Conservation (phyloP, 1,284 basidiomycete genomes). For the Hypsizygus ulmarius region DNA sequence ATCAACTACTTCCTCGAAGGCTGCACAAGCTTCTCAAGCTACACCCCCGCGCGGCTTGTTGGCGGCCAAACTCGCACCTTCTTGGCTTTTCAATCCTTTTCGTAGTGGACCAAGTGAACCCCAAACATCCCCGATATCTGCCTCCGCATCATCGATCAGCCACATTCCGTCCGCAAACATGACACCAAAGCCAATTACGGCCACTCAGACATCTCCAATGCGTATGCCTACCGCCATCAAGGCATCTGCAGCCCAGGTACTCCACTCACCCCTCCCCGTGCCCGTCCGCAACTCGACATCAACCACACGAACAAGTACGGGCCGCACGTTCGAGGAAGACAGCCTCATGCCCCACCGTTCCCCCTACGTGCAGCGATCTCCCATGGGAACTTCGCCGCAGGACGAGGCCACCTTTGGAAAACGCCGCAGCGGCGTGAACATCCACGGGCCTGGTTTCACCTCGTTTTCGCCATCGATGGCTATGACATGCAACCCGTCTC, state of each 20-base stretch:
- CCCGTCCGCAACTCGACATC: slow-evolving; percentile 47
- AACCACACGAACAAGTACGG: slow-evolving; percentile 39
- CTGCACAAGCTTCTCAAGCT: slow-evolving; percentile 19
- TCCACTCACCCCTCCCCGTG: slow-evolving; percentile 42
- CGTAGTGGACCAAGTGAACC: slow-evolving; percentile 59
- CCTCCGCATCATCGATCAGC: slow-evolving; percentile 36
- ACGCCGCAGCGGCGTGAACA: slow-evolving; percentile 48
- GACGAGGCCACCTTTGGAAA: slow-evolving; percentile 57
- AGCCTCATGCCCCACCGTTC: slow-evolving; percentile 35
- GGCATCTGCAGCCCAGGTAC: slow-evolving; percentile 26
- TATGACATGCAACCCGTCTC: slow-evolving; percentile 61
- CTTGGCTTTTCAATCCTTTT: slow-evolving; percentile 77
- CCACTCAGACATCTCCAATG: slow-evolving; percentile 27
- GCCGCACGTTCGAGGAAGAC: slow-evolving; percentile 58
- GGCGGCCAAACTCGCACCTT: slow-evolving; percentile 61
- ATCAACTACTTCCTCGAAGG: slow-evolving; percentile 39
- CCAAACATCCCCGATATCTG: slow-evolving; percentile 53
- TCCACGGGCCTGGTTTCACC: slow-evolving; percentile 41
- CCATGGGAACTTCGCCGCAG: slow-evolving; percentile 63
- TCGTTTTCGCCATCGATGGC: slow-evolving; percentile 48
- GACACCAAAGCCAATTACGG: slow-evolving; percentile 6
- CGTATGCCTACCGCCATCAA: slow-evolving; percentile 29
- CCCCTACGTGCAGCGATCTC: slow-evolving; percentile 52
- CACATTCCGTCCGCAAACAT: slow-evolving; percentile 27
- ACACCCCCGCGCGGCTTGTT: slow-evolving; percentile 30